Evolutionary conservation across 1,139 yeast genomes (phyloP).

Genomic region (Yamadazyma aaseri): DNA sequence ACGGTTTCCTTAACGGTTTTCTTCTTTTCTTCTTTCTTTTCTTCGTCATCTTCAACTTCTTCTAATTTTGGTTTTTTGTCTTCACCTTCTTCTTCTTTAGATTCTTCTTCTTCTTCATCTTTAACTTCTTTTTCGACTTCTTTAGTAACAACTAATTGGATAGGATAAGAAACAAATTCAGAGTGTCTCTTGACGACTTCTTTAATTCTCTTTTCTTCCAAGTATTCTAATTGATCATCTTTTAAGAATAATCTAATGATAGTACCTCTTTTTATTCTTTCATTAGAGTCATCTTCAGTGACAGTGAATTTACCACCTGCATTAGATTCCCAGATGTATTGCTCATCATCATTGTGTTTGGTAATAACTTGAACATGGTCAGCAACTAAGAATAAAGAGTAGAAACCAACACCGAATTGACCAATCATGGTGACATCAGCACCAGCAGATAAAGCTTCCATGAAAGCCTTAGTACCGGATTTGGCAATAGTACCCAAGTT

Average conservation of each 20-base stretch:
- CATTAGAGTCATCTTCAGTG: conserved; percentile 83
- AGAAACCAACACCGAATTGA: conserved; percentile 99
- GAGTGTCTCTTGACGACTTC: conserved; percentile 99
- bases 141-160: conserved; percentile 97
- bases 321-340: conserved; percentile 99
- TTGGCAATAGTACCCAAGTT: conserved; percentile 99
- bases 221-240: conserved; percentile 98
- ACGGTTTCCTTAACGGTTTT: conserved; percentile 84
- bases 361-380: conserved; percentile 98
- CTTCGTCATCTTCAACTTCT: conserved; percentile 65
- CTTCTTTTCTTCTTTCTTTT: conserved; percentile 62
- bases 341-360: conserved; percentile 98
- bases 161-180: conserved; percentile 98
- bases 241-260: conserved; percentile 93
- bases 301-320: conserved; percentile 99
- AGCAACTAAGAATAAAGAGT: conserved; percentile 98
- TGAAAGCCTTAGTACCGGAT: conserved; percentile 98
- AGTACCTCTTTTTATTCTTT: conserved; percentile 92
- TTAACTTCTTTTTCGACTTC: conserved; percentile 97
- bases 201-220: conserved; percentile 99
- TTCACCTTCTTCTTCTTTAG: conserved; percentile 51
- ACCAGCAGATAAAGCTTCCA: conserved; percentile 99
- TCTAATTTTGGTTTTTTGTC: conserved; percentile 63
- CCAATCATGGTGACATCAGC: conserved; percentile 99
- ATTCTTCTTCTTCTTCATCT: conserved; percentile 67